Conservation (phyloP, 1,139 yeast genomes). For the Saccharomyces hybrid region DNA sequence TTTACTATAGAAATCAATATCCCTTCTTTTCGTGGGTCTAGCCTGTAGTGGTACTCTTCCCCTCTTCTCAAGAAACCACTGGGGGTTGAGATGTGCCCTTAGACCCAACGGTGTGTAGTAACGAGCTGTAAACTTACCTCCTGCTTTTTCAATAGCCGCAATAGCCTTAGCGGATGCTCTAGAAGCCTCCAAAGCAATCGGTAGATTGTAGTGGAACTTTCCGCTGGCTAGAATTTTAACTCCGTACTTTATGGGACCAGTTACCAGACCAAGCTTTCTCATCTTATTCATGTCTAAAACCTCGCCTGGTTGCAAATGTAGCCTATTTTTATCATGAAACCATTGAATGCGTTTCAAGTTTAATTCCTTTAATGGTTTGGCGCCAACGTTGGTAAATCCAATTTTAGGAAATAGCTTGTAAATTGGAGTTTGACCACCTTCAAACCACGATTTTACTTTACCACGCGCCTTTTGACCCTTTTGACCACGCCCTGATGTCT, state of each 20-base stretch:
- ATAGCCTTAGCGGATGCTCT: constrained; percentile 74
- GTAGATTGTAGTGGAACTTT: constrained; percentile 46
- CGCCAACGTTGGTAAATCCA: constrained; percentile 66
- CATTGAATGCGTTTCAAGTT: constrained; percentile 53
- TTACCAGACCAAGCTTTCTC: constrained; percentile 60
- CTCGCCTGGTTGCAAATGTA: constrained; percentile 57
- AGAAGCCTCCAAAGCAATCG: constrained; percentile 71
- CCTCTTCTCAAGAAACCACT: constrained; percentile 54
- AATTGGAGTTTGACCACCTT: constrained; percentile 98
- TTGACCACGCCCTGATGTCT: constrained; percentile 95
- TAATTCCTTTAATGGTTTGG: constrained; percentile 43
- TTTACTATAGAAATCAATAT: constrained; percentile 69
- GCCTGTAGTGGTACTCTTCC: constrained; percentile 83
- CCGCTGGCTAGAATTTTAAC: constrained; percentile 76
- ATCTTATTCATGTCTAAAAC: constrained; percentile 57
- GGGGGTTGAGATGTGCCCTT: constrained; percentile 71
- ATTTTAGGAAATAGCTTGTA: constrained; percentile 83
- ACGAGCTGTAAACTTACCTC: constrained; percentile 66
- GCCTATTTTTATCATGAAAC: constrained; percentile 60
- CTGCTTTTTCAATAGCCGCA: constrained; percentile 58
- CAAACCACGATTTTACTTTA: constrained; percentile 85
- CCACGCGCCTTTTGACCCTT: constrained; percentile 98
- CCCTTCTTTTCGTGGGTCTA: constrained; percentile 77
- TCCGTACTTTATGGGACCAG: constrained; percentile 70
- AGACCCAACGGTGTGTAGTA: constrained; percentile 62